A percentile compares a stretch with the other conserved stretches of the same genome.
phyloP scores from a whole-genome alignment of 177 flowering plant genomes.

The Vitis hybrid region DNA sequence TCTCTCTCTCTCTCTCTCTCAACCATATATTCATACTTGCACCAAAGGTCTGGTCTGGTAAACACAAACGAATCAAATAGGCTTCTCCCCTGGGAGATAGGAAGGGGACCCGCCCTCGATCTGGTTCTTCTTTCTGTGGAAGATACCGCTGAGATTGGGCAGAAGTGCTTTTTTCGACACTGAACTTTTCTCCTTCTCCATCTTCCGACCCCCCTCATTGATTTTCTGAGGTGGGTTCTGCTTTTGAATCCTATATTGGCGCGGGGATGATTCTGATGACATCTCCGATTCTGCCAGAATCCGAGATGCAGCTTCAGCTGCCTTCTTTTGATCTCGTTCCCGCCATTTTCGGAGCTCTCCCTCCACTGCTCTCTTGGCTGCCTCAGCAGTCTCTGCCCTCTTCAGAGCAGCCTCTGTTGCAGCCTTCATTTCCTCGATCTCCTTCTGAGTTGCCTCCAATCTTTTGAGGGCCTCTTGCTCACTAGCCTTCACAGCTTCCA shows the following conservation, averaged over 20 bases:
- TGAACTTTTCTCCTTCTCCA: conserved; percentile 42
- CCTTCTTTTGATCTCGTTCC: conserved; percentile 79
- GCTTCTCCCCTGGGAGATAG: conserved; percentile 74
- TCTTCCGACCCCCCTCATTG: conserved; percentile 25
- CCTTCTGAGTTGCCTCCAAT: conserved; percentile 68
- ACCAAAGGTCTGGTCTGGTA: neutral
- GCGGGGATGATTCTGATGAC: conserved; percentile 42
- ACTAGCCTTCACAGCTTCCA: conserved; percentile 87
- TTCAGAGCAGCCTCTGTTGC: conserved; percentile 68
- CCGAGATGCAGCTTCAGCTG: conserved; percentile 68
- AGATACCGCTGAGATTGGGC: conserved; percentile 68
- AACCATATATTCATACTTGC: conserved; percentile 1
- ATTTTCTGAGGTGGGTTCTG: conserved; percentile 31
- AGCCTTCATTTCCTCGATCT: conserved; percentile 65
- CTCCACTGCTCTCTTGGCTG: conserved; percentile 87
- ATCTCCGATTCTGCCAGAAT: conserved; percentile 52
- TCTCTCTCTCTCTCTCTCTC: neutral
- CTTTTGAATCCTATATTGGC: conserved; percentile 33
- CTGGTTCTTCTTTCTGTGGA: conserved; percentile 65
- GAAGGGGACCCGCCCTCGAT: conserved; percentile 73
- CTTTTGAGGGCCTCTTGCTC: conserved; percentile 73
- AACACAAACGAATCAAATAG: conserved; percentile 28
- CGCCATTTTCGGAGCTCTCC: conserved; percentile 87
- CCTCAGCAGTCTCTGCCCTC: conserved; percentile 88
- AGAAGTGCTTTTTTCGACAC: conserved; percentile 54